phyloP scores from a whole-genome alignment of 2,329 filamentous ascomycete species.

The Monosporascus cannonballus region DNA sequence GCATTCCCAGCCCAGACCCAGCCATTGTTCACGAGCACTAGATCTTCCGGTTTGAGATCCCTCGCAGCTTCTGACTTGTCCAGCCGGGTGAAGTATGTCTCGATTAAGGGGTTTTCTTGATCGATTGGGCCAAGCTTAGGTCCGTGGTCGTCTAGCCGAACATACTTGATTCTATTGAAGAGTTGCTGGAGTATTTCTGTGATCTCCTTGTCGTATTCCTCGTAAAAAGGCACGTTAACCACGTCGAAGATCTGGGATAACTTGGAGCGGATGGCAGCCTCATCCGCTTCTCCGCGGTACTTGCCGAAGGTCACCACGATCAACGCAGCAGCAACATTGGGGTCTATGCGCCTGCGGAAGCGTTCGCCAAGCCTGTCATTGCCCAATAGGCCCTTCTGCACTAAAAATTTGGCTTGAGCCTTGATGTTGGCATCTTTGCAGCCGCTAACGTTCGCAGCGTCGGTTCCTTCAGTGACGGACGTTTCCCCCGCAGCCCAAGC shows the following conservation, averaged over 20 bases:
- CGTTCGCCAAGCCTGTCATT: conserved; percentile 73
- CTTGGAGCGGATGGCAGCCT: conserved; percentile 47
- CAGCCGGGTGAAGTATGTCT: conserved; percentile 90
- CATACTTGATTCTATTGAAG: conserved; percentile 91
- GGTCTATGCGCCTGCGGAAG: conserved; percentile 65
- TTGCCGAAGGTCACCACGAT: conserved; percentile 62
- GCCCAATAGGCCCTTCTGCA: conserved; percentile 63
- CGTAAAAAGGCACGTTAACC: conserved; percentile 81
- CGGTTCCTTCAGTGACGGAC: conserved; percentile 42
- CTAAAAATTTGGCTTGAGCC: conserved; percentile 56
- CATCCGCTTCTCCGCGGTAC: conserved; percentile 51
- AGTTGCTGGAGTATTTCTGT: conserved; percentile 83
- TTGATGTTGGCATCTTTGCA: conserved; percentile 39
- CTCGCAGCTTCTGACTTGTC: conserved; percentile 72
- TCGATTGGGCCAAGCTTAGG: conserved; percentile 80
- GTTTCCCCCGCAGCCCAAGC: conserved; percentile 62
- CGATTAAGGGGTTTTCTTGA: conserved; percentile 72
- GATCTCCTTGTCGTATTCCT: conserved; percentile 82
- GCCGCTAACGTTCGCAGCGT: conserved; percentile 36
- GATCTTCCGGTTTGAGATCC: conserved; percentile 67
- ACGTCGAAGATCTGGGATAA: conserved; percentile 66
- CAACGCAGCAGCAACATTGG: conserved; percentile 63
- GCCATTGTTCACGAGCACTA: conserved; percentile 89
- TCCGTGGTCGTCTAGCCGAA: conserved; percentile 85
- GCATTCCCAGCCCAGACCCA: conserved; percentile 99